Base-by-base conservation (phyloP, 2,329 filamentous ascomycete genomes). In the Penicillium fuscoglaucum region DNA sequence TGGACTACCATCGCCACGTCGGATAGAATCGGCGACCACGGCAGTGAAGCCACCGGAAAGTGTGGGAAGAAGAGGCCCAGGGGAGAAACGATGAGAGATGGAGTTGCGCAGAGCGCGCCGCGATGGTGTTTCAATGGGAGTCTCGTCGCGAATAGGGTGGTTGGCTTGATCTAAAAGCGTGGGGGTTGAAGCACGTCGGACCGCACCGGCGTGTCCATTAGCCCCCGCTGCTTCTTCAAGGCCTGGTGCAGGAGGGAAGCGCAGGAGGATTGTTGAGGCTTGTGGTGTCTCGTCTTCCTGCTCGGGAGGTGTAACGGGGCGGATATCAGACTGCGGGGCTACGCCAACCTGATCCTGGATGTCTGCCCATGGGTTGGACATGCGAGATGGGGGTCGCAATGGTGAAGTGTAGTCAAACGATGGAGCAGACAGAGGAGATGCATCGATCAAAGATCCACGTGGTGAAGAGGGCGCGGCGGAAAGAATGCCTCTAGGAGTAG, bases 1-100 rank as follows among this genome's bases (percentile, higher is more conserved):
- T 19, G 76, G 70, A 24, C 73, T 75, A 9, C 79, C 79, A 59
- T 83, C 78, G 15, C 84, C 83, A 17, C 84, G 81, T n/a, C 85
- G 81, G 28, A 88, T 76, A 24, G 85, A 82, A 62, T 89, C 86
- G 9, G 86, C 86, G 6, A 89, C 84, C 48, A 89, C 83, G 1
- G 83, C 86, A 68, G 80, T 84, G 17, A 90, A 77, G 0, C 82
- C 83, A 1, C 81, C 82, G 2, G 83, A 86, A 1, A 89, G 76
- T 0, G 87, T 85, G 31, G 83, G 82, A 1, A 86, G 80, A 5
- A 89, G 74, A 6, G 84, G 82, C 0, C 84, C 84, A 4, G 82
- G 83, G 4, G 84, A 78, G 39, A 89, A 82, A 3, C 79, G 80
- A 24, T 74, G 67, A 3, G 79, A 78, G 19, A 84, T 77, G 0